phyloP scores from a whole-genome alignment of 768 basidiomycete genomes.

The Xerocomellus amylosporus region DNA sequence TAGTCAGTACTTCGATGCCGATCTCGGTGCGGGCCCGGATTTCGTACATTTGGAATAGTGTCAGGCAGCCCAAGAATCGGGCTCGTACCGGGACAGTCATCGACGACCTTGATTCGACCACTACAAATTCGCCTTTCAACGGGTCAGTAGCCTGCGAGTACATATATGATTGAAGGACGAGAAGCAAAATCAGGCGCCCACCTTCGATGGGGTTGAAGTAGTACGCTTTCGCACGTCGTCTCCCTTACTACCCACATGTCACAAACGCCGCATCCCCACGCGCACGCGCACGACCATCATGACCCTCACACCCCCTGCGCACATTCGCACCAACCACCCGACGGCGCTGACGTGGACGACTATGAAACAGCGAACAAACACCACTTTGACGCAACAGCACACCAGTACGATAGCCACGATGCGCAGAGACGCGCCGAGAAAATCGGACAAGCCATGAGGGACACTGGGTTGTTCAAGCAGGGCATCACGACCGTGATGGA shows the following conservation, averaged over 20 bases:
- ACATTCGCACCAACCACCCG: neutral
- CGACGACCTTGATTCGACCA: neutral
- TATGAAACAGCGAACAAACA: conserved; percentile 26
- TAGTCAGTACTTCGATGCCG: neutral
- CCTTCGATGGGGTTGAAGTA: neutral
- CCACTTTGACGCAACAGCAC: conserved; percentile 26
- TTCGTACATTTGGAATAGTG: neutral
- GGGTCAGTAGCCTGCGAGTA: neutral
- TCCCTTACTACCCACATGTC: neutral
- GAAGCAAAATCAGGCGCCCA: neutral
- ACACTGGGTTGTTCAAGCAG: conserved; percentile 49
- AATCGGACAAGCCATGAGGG: conserved; percentile 29
- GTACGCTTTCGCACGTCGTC: neutral
- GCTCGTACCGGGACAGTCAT: neutral
- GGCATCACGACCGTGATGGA: conserved; percentile 61
- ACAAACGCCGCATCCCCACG: neutral
- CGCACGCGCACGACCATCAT: neutral
- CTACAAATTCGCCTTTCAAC: neutral
- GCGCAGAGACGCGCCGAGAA: conserved; percentile 20
- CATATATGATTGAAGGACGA: neutral
- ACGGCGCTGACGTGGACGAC: neutral
- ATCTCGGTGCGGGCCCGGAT: neutral
- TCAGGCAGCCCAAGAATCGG: neutral
- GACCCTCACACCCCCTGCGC: neutral
- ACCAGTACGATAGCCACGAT: conserved; percentile 21